phyloP scores from a whole-genome alignment of 352 stramenopile species.

The Phytophthora rubi region DNA sequence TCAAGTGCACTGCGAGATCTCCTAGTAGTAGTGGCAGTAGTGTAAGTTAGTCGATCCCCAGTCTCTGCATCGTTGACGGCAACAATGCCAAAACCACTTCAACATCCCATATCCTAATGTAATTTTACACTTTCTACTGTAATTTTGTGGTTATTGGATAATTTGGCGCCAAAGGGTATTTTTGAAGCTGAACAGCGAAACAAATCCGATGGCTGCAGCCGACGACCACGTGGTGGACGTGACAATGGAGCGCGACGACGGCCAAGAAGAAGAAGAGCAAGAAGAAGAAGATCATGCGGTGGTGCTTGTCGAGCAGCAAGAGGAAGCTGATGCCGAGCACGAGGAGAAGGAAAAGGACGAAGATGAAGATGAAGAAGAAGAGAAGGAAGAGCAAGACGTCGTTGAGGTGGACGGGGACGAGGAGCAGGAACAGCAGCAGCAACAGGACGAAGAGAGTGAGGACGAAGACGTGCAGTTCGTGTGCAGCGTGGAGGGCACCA shows the following conservation, averaged over 20 bases:
- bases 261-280: not conserved
- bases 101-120: constrained; percentile 4
- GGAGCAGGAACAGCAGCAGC: constrained; percentile 7
- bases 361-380: not conserved
- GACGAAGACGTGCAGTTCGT: constrained; percentile 37
- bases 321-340: not conserved
- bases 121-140: constrained; percentile 7
- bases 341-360: not conserved
- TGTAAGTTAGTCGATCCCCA: constrained; percentile 6
- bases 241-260: constrained; percentile 15
- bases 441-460: constrained; percentile 18
- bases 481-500: constrained; percentile 16
- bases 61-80: constrained; percentile 7
- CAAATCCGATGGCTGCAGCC: constrained; percentile 10
- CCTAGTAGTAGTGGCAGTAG: not conserved
- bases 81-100: constrained; percentile 11
- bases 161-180: constrained; percentile 9
- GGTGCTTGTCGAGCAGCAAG: no score
- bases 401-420: constrained; percentile 19
- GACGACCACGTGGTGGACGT: constrained; percentile 8
- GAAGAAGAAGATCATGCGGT: not conserved
- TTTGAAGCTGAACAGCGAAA: constrained; percentile 7
- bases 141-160: not conserved
- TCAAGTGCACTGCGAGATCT: not conserved
- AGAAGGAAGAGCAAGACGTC: constrained; percentile 7